Conservation (phyloP, 23 red algal genomes). For the Agarophyton chilense region DNA sequence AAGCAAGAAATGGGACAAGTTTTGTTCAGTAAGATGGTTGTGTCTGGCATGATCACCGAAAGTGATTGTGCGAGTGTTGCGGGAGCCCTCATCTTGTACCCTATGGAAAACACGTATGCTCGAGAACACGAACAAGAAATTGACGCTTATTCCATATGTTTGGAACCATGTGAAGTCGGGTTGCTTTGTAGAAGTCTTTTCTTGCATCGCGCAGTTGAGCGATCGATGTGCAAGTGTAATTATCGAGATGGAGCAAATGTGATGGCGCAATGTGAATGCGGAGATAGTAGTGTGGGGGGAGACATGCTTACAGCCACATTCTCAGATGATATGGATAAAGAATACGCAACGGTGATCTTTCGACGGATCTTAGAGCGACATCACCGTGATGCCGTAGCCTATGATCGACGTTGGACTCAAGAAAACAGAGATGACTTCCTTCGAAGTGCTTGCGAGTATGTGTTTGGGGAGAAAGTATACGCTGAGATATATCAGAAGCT, state of each 20-base stretch:
- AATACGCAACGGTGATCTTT: constrained; percentile 34
- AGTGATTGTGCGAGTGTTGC: constrained; percentile 9
- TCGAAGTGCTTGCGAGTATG: constrained; percentile 15
- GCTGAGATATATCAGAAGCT: constrained; percentile 44
- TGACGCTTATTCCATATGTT: not conserved
- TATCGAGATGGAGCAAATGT: not conserved
- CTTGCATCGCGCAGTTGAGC: constrained; percentile 21
- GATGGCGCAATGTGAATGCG: not conserved
- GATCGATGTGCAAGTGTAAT: constrained; percentile 22
- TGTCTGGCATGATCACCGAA: not conserved
- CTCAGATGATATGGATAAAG: constrained; percentile 36
- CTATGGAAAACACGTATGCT: constrained; percentile 21
- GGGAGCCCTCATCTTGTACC: constrained; percentile 2
- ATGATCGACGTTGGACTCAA: constrained; percentile 4
- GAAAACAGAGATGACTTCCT: constrained; percentile 14
- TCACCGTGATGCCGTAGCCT: not conserved
- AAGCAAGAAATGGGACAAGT: constrained; percentile 29
- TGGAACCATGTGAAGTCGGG: constrained; percentile 19
- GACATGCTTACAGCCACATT: not conserved
- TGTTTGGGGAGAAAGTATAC: constrained; percentile 45
- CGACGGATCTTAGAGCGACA: constrained; percentile 2
- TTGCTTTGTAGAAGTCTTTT: constrained; percentile 48
- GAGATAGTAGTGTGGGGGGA: not conserved
- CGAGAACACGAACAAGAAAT: constrained; percentile 31
- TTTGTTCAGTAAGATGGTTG: constrained; percentile 20